A percentile compares a stretch with the other conserved stretches of the same genome.
Conservation (phyloP, 192 early-diverging fungal genomes). For the Entomortierella beljakovae region DNA sequence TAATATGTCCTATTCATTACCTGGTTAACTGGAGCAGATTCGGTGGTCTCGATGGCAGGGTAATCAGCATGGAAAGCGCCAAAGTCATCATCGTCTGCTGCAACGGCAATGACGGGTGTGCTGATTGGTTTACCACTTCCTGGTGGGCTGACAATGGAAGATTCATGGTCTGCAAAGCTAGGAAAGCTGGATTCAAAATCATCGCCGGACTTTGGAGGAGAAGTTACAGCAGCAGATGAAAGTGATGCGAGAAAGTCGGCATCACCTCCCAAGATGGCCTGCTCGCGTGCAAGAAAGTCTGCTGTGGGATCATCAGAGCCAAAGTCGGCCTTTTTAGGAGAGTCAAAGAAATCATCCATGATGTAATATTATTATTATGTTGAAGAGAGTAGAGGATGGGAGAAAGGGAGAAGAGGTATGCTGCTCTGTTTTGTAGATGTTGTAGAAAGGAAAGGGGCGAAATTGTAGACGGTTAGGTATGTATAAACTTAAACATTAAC, state of each 20-base stretch:
- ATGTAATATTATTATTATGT: background rate
- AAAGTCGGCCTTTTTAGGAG: slow-evolving; percentile 47
- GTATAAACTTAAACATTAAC: no score
- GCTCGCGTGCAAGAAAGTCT: slow-evolving; percentile 83
- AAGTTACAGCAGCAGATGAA: slow-evolving; percentile 18
- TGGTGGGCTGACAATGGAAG: slow-evolving; percentile 21
- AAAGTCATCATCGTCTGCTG: slow-evolving; percentile 50
- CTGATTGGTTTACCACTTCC: slow-evolving; percentile 1
- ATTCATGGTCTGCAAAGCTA: slow-evolving; percentile 36
- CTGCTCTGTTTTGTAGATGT: no score
- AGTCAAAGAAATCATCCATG: slow-evolving; percentile 52
- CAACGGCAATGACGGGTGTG: slow-evolving; percentile 15
- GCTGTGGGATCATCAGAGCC: slow-evolving; percentile 71
- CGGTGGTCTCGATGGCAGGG: slow-evolving; percentile 45
- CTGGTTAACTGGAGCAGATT: slow-evolving; percentile 32
- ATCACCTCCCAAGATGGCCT: slow-evolving; percentile 76
- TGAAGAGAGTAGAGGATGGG: background rate
- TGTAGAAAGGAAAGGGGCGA: no score
- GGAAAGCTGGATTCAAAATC: slow-evolving; percentile 48
- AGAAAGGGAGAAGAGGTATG: background rate
- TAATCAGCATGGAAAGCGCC: slow-evolving; percentile 45
- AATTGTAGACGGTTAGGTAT: no score
- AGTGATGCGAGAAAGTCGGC: slow-evolving; percentile 69
- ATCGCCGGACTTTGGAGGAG: slow-evolving; percentile 11
- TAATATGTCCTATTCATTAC: no score